A percentile compares a stretch with the other conserved stretches of the same genome.
Conservation (phyloP, 2,329 filamentous ascomycete species). For the Arthrobotrys pseudoclavata region DNA sequence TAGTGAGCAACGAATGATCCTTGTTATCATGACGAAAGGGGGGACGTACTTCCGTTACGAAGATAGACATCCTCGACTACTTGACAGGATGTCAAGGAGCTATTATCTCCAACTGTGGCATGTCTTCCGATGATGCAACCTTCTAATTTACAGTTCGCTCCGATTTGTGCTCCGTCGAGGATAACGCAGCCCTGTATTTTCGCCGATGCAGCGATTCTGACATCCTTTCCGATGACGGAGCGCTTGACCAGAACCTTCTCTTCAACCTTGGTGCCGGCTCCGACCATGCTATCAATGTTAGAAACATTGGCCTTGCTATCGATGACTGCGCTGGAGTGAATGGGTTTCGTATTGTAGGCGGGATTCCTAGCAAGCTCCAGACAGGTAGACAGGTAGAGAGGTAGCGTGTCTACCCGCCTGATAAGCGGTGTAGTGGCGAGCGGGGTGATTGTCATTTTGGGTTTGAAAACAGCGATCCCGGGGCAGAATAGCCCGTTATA, state of each 20-base stretch:
- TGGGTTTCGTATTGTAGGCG: constrained; percentile 38
- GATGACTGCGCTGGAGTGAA: constrained; percentile 70
- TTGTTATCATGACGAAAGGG: constrained; percentile 66
- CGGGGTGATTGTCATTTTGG: constrained; percentile 58
- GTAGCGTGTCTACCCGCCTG: constrained; percentile 87
- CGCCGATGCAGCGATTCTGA: constrained; percentile 86
- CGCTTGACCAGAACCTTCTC: constrained; percentile 94
- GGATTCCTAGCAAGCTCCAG: constrained; percentile 81
- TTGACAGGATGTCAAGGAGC: constrained; percentile 91
- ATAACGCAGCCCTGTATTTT: constrained; percentile 88
- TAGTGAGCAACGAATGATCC: constrained; percentile 76
- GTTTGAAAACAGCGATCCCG: constrained; percentile 48
- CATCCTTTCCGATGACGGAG: constrained; percentile 86
- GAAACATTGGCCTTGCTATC: constrained; percentile 85
- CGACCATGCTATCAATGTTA: constrained; percentile 83
- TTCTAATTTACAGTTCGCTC: constrained; percentile 85
- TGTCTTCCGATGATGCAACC: constrained; percentile 87
- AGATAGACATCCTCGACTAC: constrained; percentile 79
- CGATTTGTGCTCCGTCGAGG: constrained; percentile 91
- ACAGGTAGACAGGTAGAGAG: constrained; percentile 83
- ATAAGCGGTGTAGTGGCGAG: constrained; percentile 74
- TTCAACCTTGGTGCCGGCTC: constrained; percentile 88
- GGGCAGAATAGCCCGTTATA: constrained; percentile 55
- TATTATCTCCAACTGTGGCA: constrained; percentile 88
- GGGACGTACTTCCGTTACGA: constrained; percentile 61